phyloP scores from a whole-genome alignment of 1,139 yeast genomes.

The Lodderomyces metapsilosis region DNA sequence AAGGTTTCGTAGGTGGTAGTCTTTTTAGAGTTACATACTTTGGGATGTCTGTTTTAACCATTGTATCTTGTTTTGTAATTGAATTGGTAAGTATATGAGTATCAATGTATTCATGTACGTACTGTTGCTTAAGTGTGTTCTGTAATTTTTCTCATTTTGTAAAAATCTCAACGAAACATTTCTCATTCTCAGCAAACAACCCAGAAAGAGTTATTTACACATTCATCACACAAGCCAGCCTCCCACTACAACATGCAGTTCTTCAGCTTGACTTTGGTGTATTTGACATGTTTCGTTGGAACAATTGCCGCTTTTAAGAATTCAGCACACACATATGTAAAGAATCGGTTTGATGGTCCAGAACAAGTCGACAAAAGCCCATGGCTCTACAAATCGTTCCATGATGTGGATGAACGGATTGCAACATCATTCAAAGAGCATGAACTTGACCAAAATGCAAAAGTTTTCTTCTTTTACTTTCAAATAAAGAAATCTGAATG shows the following conservation, averaged over 20 bases:
- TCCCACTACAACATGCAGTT: conserved; percentile 4
- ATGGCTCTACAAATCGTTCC: neutral
- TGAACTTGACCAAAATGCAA: neutral
- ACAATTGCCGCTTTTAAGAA: conserved; percentile 30
- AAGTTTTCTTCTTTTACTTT: neutral
- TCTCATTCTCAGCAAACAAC: no score
- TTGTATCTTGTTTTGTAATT: conserved; percentile 3
- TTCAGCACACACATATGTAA: conserved; percentile 27
- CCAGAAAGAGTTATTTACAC: no score
- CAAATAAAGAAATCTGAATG: neutral
- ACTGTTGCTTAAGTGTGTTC: no score
- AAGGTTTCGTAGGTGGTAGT: neutral
- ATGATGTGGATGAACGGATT: neutral
- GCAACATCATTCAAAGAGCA: neutral
- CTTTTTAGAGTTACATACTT: conserved; percentile 44
- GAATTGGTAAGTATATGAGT: no score
- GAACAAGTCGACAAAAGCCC: neutral
- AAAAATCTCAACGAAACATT: no score
- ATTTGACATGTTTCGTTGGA: conserved; percentile 5
- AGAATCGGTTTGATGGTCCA: neutral
- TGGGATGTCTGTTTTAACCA: conserved; percentile 55
- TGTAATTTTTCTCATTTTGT: no score
- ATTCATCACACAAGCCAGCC: neutral
- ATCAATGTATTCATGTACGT: no score
- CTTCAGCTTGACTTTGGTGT: neutral